Conservation (phyloP, 1,139 yeast species). For the Hemisphaericaspora xylanilytica region DNA sequence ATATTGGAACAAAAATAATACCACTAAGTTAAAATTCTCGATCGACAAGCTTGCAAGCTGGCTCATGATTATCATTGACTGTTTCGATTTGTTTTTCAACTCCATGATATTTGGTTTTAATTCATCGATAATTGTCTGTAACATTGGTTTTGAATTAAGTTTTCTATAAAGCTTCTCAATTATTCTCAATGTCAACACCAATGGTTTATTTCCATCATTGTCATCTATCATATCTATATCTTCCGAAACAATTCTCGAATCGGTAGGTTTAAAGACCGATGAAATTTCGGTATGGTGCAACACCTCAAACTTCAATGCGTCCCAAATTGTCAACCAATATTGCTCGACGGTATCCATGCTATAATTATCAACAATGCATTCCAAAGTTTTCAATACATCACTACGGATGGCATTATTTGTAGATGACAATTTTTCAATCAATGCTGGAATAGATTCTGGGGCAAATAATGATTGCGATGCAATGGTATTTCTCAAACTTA, state of each 20-base stretch:
- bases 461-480: conserved; percentile 67
- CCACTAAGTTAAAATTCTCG: conserved; percentile 45
- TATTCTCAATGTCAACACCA: conserved; percentile 48
- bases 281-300: conserved; percentile 58
- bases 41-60: conserved; percentile 44
- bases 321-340: conserved; percentile 79
- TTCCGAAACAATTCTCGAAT: conserved; percentile 27
- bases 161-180: conserved; percentile 41
- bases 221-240: conserved; percentile 33
- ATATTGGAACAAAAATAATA: conserved; percentile 32
- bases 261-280: conserved; percentile 30
- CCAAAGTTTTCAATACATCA: conserved; percentile 69
- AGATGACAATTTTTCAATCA: conserved; percentile 82
- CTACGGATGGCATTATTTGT: conserved; percentile 74
- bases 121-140: conserved; percentile 51
- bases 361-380: conserved; percentile 54
- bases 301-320: conserved; percentile 82
- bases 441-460: conserved; percentile 69
- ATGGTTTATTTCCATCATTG: conserved; percentile 38
- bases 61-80: conserved; percentile 58
- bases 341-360: conserved; percentile 44
- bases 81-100: conserved; percentile 54
- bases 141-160: conserved; percentile 32
- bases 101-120: conserved; percentile 52
- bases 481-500: conserved; percentile 55